Conservation (phyloP, 1,284 basidiomycete species). For the Fomitiporia mediterranea region DNA sequence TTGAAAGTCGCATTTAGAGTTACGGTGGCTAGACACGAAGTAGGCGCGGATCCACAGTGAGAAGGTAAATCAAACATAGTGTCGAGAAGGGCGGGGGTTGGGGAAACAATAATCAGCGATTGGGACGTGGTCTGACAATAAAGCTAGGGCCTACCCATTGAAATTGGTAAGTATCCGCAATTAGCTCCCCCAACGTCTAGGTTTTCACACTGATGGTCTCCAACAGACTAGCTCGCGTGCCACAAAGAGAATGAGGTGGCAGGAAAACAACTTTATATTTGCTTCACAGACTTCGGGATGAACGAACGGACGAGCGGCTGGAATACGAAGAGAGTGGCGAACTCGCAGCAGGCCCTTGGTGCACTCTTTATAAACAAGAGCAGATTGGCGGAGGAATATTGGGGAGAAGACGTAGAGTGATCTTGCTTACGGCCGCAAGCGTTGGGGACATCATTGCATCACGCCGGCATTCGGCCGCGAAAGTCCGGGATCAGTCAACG, state of each 20-base stretch:
- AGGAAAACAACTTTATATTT: neutral
- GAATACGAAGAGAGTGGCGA: slow-evolving; percentile 9
- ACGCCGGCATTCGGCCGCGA: neutral
- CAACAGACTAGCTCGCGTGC: neutral
- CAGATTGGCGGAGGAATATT: neutral
- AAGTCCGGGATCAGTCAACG: neutral
- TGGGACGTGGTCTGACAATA: neutral
- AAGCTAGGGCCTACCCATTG: slow-evolving; percentile 1
- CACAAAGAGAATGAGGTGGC: neutral
- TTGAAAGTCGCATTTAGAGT: neutral
- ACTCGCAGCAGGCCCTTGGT: neutral
- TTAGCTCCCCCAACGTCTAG: neutral
- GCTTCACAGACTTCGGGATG: neutral
- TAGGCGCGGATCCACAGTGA: neutral
- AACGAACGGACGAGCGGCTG: slow-evolving; percentile 5
- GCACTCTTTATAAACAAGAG: neutral
- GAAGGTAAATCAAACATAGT: neutral
- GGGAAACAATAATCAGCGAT: neutral
- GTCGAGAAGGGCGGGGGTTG: neutral
- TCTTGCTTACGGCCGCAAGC: neutral
- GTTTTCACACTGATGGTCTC: neutral
- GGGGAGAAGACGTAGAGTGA: neutral
- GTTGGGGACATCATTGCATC: slow-evolving; percentile 4
- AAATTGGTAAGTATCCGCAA: neutral
- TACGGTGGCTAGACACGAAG: neutral